Evolutionary conservation across 305 asterid species (phyloP), one percentile per base, ranked within the genome.

Genomic region (Lippia alba): DNA sequence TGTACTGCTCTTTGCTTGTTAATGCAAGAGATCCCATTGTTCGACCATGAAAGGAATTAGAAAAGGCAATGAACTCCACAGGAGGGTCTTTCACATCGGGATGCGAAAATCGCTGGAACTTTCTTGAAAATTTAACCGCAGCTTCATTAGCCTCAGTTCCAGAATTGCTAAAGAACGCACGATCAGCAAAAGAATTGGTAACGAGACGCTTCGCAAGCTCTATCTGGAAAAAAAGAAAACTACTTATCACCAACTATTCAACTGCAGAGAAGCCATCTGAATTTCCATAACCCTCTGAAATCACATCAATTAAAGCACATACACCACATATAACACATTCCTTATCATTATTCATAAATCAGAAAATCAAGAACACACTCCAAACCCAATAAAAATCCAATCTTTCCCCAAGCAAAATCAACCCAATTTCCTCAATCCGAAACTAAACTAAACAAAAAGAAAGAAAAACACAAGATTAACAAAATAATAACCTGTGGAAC

Each of bases 141-240:
- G 97, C 99, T 85, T 94, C 97, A 66, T 84, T 91, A 58, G 99
- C 97, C 79, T 94, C 97, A 16, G 99, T 87, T 61, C 99, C 98
- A 8, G 99, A 94, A 67, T 94, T 94, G 66, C 96, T 84, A 69
- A 91, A 94, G 86, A 94, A 94, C 45, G 88, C 96, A 19, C 97
- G 93, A 54, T 94, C 99, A 39, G 99, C 98, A 75, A 91, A 91
- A 12, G 99, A 94, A 75, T 67, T 53, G 34, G 79, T 74, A 56
- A 90, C 92, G 14, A 94, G 83, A 34, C 86, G 86, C 67, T 91
- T 91, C 12, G 99, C 99, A 62, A 91, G 96, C 79, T 90, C 99
- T 32, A 94, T 82, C 99, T 94, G 85, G 56, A 72, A 56, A 56
- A 68, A 64, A 48, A 16, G 62, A 66, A 46, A 20, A 24, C 18